Base-by-base conservation (phyloP, 805 yeast genomes). In the Candida palmyrensis region DNA sequence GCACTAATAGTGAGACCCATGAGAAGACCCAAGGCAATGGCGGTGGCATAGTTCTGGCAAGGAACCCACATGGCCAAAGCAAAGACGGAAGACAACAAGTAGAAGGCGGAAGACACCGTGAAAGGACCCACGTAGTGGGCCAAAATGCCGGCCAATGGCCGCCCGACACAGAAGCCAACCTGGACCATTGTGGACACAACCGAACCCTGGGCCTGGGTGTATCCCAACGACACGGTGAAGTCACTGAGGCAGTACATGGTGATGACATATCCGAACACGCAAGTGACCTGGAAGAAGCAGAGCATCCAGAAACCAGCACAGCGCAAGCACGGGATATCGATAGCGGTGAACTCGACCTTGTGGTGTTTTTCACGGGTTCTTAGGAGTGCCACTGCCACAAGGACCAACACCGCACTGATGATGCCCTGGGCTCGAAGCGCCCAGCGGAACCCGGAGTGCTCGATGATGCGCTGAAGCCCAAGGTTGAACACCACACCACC, bases 1-100 rank as follows among this genome's bases (percentile, higher is more conserved):
- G 76, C 59, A 2, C 86, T 86, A 80, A 79, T 78, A 20, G 72
- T 33, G 0, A 66, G 56, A 22, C 87, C 87, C 43, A 57, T 62
- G 4, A 78, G 38, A 9, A 78, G 19, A 1, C 75, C 74, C 47
- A 77, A 73, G 0, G 57, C 68, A 5, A 77, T 45, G 1, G 77
- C 73, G 1, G 81, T 73, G 1, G 79, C 79, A 37, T 55, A 68
- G 44, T 74, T 77, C 36, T 73, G 57, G 13, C 77, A 71, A 2
- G 82, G 80, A 20, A 55, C 45, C 58, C 68, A 62, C 58, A 63
- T 58, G 1, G 61, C 68, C 24, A 61, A 50, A 21, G 51, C 45
- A 13, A 61, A 50, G 4, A 61, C 45, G 3, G 55, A 56, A 6
- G 51, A 43, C 3, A 60, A 19, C 7, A 41, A 19, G 38, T 62